These are phyloP conservation scores for Fusarium sp. DNA, from an alignment of 2,329 filamentous ascomycete species.

Conservation along the genomic window DNA sequence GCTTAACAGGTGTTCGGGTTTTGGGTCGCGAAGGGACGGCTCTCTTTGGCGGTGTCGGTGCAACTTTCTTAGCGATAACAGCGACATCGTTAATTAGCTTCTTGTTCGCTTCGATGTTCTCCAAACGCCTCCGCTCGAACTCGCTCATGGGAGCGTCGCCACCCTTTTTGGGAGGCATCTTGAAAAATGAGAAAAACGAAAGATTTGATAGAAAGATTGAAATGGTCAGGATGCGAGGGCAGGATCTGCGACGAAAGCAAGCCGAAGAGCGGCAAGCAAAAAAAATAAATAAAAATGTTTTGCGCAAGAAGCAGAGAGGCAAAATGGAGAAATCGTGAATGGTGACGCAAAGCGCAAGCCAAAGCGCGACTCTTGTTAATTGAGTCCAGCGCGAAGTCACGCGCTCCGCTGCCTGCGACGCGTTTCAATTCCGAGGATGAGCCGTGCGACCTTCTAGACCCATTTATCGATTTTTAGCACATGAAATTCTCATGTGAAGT, in stretches of 20 bases:
- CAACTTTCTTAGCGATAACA: constrained; percentile 75
- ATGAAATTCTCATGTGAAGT: constrained; percentile 29
- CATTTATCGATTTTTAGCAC: constrained; percentile 34
- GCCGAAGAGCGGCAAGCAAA: not conserved
- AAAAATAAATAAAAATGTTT: no score
- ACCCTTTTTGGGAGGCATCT: constrained; percentile 60
- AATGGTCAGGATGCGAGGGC: not conserved
- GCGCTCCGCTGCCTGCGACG: constrained; percentile 30
- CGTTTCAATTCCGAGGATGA: constrained; percentile 39
- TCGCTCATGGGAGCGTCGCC: constrained; percentile 71
- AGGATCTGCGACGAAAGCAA: not conserved
- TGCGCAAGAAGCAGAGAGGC: constrained; percentile 9
- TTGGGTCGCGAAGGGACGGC: constrained; percentile 53
- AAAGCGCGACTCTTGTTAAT: constrained; percentile 43
- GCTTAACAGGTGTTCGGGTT: constrained; percentile 58
- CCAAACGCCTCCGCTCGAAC: constrained; percentile 85
- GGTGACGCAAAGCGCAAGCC: constrained; percentile 30
- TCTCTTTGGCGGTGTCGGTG: constrained; percentile 66
- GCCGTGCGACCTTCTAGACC: constrained; percentile 13
- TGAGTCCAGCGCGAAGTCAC: constrained; percentile 52
- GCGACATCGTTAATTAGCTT: constrained; percentile 83
- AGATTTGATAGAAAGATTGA: no score
- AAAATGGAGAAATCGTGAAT: constrained; percentile 18
- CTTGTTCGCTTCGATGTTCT: constrained; percentile 89
- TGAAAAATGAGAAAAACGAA: not conserved